Evolutionary conservation across 805 yeast species (phyloP), one percentile per base, ranked within the genome.

Genomic region (Metschnikowia vanudenii): DNA sequence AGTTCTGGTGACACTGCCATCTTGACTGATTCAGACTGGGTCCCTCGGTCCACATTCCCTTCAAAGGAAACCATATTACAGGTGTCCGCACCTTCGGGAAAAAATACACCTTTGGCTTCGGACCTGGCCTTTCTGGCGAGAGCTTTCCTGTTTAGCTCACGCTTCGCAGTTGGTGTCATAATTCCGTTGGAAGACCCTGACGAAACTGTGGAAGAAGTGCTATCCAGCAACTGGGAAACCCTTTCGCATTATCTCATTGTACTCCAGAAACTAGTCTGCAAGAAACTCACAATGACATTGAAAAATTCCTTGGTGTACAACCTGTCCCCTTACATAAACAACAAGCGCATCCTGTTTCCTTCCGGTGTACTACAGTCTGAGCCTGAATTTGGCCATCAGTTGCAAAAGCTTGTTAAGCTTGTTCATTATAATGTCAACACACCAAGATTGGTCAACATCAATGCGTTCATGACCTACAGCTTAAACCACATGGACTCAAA

Each of bases 141-240:
- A 19, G 16, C 43, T 4, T 14, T 36, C 16, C 31, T 22, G 30
- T 43, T 69, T 22, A 62, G 62, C 40, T 62, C 68, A 39, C 59
- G 81, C 37, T 75, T 77, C 54, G 67, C 80, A 3, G 66, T 79
- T 13, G 81, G 81, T 0, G 33, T 79, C 1, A 64, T 79, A 0
- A 60, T 79, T 2, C 82, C 84, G 0, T 56, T 78, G 5, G 71
- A 70, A n/a, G 55, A 58, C 9, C 32, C 62, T 3, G 43, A 52
- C 30, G 53, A 50, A 20, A 58, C 64, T 24, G 50, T 73, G 11
- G 65, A 65, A 31, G 79, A 75, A 32, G 67, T 74, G 3, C 53
- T 79, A 10, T 65, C 76, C 22, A 71, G 73, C 50, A 75, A 76
- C 52, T 79, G 83, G 83, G 63, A 64, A 10, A 79, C 71, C 43